Conservation (phyloP, 805 yeast species). For the Candida insectorum region DNA sequence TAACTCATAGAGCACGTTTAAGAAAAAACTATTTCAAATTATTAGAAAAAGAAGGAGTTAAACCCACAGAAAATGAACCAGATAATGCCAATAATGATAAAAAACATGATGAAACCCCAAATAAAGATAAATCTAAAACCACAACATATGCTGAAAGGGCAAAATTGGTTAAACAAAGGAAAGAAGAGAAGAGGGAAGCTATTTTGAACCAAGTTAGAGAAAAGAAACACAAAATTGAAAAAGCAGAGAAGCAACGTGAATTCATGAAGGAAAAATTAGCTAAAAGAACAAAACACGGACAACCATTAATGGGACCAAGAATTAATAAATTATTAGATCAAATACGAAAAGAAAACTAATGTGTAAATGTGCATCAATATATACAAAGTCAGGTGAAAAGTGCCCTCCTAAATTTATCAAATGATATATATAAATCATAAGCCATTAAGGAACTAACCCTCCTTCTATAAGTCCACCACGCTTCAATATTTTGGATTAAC, state of each 20-base stretch:
- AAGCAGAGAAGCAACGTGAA: constrained; percentile 39
- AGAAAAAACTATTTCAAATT: constrained; percentile 79
- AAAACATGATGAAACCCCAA: constrained; percentile 11
- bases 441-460: constrained; percentile 28
- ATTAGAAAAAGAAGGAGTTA: constrained; percentile 54
- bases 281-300: constrained; percentile 69
- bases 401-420: constrained; percentile 3
- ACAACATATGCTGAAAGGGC: constrained; percentile 40
- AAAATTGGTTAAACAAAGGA: constrained; percentile 46
- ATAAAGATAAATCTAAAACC: constrained; percentile 7
- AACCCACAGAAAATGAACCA: constrained; percentile 13
- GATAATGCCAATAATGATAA: constrained; percentile 6
- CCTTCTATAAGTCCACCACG: constrained; percentile 34
- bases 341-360: constrained; percentile 39
- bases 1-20: constrained; percentile 76
- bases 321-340: constrained; percentile 75
- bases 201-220: constrained; percentile 39
- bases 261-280: constrained; percentile 37
- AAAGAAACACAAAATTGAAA: constrained; percentile 30
- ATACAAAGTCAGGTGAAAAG: constrained; percentile 1
- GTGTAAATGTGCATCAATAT: neutral
- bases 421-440: constrained; percentile 22
- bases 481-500: constrained; percentile 10
- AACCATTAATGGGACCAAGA: constrained; percentile 89
- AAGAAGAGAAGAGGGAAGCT: constrained; percentile 36